These are phyloP conservation scores for Neurospora cerealis DNA, from an alignment of 495 filamentous ascomycete species.

Conservation along the genomic window DNA sequence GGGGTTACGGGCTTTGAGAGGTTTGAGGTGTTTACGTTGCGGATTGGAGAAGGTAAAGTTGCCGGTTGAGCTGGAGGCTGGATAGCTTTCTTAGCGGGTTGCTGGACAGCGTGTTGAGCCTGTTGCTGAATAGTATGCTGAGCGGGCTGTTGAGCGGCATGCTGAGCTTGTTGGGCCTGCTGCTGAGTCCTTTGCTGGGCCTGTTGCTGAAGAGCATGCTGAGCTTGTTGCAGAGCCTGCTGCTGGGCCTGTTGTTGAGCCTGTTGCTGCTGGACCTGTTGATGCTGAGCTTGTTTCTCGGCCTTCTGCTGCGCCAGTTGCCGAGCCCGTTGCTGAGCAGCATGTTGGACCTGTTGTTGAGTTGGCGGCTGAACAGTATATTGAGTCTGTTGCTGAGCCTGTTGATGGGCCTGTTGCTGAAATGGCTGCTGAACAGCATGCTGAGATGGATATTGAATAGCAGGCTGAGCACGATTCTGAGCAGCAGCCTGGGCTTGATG, in stretches of 20 bases:
- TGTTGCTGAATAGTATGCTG: not conserved
- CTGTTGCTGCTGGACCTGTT: too few species aligned
- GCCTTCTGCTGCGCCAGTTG: not conserved
- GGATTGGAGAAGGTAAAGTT: not conserved
- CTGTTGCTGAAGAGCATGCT: not conserved
- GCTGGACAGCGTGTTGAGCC: not conserved
- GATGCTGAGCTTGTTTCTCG: conserved; percentile 3
- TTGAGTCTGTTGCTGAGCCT: conserved; percentile 1
- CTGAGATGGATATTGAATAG: not conserved
- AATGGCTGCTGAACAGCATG: not conserved
- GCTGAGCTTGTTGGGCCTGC: not conserved
- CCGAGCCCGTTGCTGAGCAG: not conserved
- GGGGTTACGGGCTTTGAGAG: not conserved
- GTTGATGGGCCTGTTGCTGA: not conserved
- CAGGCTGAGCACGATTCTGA: not conserved
- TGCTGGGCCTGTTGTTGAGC: not conserved
- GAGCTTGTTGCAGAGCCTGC: conserved; percentile 1
- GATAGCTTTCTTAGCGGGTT: not conserved
- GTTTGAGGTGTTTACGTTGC: not conserved
- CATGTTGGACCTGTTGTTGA: conserved; percentile 3
- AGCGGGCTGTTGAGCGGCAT: not conserved
- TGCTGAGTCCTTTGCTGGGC: not conserved
- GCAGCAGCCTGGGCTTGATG: not conserved
- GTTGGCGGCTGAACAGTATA: conserved; percentile 5
- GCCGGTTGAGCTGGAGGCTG: not conserved